These are phyloP conservation scores for Xylaria intraflava DNA, from an alignment of 495 filamentous ascomycete species.

Conservation along the genomic window DNA sequence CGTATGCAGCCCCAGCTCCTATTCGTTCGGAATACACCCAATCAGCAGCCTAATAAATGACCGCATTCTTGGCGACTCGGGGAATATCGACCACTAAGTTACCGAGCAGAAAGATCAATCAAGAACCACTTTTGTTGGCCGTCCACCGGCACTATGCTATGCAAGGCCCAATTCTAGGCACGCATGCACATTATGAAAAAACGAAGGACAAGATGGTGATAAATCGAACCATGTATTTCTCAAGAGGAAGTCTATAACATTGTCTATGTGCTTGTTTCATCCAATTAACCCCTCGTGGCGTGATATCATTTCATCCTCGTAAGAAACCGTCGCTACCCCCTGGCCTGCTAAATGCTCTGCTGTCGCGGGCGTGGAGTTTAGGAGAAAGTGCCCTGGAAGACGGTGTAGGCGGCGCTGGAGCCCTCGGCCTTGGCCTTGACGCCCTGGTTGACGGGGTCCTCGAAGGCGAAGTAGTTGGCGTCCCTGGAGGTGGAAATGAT, in stretches of 20 bases:
- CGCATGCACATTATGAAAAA: too few species aligned
- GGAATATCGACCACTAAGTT: too few species aligned
- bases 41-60: too few species aligned
- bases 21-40: too few species aligned
- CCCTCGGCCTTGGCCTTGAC: constrained; percentile 2
- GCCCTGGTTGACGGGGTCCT: constrained; percentile 4
- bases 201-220: not conserved
- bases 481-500: not conserved
- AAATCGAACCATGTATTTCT: constrained; percentile 2
- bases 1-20: too few species aligned
- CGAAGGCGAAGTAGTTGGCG: constrained; percentile 7
- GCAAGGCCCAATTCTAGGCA: too few species aligned
- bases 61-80: too few species aligned
- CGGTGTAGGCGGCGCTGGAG: not conserved
- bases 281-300: not conserved
- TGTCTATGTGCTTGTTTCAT: not conserved
- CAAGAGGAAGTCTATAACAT: not conserved
- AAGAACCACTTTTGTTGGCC: too few species aligned
- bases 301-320: constrained; percentile 3
- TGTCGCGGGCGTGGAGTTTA: not conserved
- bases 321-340: not conserved
- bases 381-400: constrained; percentile 5
- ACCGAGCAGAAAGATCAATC: too few species aligned
- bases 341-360: not conserved
- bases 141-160: too few species aligned